phyloP scores from a whole-genome alignment of 495 filamentous ascomycete species.

The Astrocystis sublimbata region DNA sequence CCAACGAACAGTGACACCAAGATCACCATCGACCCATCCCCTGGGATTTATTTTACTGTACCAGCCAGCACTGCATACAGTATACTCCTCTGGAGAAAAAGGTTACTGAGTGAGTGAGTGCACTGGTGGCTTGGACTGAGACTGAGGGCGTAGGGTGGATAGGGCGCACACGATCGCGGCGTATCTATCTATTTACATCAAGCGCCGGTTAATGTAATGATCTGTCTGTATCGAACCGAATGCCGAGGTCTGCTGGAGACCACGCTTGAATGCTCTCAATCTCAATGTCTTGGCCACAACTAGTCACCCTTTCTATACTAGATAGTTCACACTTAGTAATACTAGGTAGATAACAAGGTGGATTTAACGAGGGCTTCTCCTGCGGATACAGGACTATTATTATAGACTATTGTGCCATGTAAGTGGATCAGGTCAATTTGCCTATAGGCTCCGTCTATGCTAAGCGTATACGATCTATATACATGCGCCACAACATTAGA shows the following conservation, averaged over 20 bases:
- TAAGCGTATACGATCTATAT: background rate
- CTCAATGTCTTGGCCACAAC: background rate
- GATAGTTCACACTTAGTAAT: background rate
- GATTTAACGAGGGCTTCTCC: background rate
- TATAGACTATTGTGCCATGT: background rate
- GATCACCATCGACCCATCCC: constrained; percentile 1
- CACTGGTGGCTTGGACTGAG: background rate
- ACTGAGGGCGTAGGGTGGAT: background rate
- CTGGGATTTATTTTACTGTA: background rate
- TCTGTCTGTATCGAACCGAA: background rate
- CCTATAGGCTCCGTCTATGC: background rate
- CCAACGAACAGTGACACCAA: too few species aligned
- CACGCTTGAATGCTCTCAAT: constrained; percentile 4
- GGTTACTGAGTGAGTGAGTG: background rate
- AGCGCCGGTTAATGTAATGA: too few species aligned
- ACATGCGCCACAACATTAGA: background rate
- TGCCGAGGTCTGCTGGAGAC: background rate
- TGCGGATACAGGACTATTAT: background rate
- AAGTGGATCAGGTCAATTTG: constrained; percentile 1
- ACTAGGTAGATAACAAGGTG: background rate
- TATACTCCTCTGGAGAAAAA: background rate
- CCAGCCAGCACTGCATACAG: background rate
- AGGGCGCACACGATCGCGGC: background rate
- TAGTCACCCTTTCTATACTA: constrained; percentile 5
- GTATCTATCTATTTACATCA: too few species aligned